A percentile compares a stretch with the other conserved stretches of the same genome.
These are phyloP conservation scores for Agrostemma githago DNA, from an alignment of 148 eudicot species.

Conservation along the genomic window DNA sequence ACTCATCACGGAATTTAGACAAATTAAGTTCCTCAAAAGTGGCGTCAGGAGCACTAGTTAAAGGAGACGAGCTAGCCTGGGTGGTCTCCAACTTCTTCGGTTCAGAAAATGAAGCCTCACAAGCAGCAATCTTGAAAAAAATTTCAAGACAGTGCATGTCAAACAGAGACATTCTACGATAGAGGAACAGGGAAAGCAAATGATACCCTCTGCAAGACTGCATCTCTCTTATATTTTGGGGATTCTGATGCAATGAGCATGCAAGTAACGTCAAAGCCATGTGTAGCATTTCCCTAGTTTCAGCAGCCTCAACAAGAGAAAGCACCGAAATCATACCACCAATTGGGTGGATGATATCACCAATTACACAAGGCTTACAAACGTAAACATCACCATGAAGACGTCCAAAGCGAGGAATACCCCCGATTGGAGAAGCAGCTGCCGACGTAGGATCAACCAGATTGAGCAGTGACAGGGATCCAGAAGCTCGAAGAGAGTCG, in stretches of 20 bases:
- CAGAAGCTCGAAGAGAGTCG: constrained; percentile 75
- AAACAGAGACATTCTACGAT: constrained; percentile 84
- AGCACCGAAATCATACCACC: constrained; percentile 96
- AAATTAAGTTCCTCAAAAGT: constrained; percentile 71
- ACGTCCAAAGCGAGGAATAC: constrained; percentile 99
- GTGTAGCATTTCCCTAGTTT: constrained; percentile 94
- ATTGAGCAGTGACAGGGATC: constrained; percentile 88
- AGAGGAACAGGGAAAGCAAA: constrained; percentile 82
- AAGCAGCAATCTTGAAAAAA: constrained; percentile 97
- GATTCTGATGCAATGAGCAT: constrained; percentile 96
- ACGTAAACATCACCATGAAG: constrained; percentile 86
- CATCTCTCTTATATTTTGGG: constrained; percentile 92
- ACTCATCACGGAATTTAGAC: constrained; percentile 81
- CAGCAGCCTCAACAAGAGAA: constrained; percentile 98
- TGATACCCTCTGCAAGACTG: constrained; percentile 91
- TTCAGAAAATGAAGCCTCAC: constrained; percentile 97
- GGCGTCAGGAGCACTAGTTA: constrained; percentile 44
- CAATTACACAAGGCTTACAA: constrained; percentile 86
- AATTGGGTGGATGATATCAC: constrained; percentile 83
- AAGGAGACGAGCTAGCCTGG: constrained; percentile 47
- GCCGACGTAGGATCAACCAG: constrained; percentile 95
- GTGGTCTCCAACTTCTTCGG: constrained; percentile 58
- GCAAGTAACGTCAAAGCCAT: constrained; percentile 93
- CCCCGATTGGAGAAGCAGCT: constrained; percentile 99
- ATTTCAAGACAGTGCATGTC: constrained; percentile 97